A percentile compares a stretch with the other conserved stretches of the same genome.
phyloP scores from a whole-genome alignment of 495 filamentous ascomycete species.

The Alectoria sarmentosa region DNA sequence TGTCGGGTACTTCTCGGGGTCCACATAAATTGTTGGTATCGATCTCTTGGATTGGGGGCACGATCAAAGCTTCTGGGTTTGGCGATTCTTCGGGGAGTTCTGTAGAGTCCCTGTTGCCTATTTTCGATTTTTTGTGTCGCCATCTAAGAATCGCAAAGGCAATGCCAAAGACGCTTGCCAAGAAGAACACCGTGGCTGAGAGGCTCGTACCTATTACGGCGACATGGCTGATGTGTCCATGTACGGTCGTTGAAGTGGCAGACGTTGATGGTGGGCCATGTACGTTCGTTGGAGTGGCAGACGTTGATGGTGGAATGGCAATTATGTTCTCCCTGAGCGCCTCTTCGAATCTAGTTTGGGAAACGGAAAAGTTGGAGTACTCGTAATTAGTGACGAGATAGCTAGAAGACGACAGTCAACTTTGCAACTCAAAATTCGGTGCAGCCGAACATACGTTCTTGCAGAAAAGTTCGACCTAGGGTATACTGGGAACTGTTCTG shows the following conservation, averaged over 20 bases:
- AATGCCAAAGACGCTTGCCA: background rate
- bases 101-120: background rate
- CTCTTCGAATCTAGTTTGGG: slow-evolving; percentile 14
- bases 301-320: slow-evolving; percentile 2
- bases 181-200: background rate
- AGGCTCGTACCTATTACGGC: slow-evolving; percentile 2
- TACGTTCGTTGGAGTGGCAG: background rate
- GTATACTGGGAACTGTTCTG: slow-evolving; percentile 44
- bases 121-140: background rate
- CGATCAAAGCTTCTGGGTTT: background rate
- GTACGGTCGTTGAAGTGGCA: background rate
- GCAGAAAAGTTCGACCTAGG: slow-evolving; percentile 48
- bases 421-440: background rate
- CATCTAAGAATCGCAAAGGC: slow-evolving; percentile 2
- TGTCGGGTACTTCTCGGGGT: background rate
- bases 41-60: background rate
- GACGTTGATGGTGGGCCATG: too few relatives aligned
- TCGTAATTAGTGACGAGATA: slow-evolving; percentile 27
- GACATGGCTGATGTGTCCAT: background rate
- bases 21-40: background rate
- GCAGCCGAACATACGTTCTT: slow-evolving; percentile 37
- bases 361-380: slow-evolving; percentile 22
- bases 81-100: background rate
- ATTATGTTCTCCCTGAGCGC: background rate
- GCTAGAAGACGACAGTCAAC: slow-evolving; percentile 3